phyloP scores from a whole-genome alignment of 1,284 basidiomycete species.

The Ceratobasidium sp. region DNA sequence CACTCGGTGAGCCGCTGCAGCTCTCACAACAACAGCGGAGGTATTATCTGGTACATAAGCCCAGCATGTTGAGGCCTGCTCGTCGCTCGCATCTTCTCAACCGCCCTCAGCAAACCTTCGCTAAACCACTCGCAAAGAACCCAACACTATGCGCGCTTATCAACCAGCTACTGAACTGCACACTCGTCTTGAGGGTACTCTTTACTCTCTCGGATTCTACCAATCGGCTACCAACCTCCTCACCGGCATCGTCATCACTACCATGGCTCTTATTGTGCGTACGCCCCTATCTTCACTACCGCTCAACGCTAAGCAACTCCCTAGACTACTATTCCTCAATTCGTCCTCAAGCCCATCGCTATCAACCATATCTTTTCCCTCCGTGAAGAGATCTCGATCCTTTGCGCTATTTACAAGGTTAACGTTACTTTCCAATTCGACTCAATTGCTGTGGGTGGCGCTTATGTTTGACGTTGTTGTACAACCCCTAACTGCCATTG shows the following conservation, averaged over 20 bases:
- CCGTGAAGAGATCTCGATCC: neutral
- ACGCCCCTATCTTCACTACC: neutral
- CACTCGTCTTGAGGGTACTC: neutral
- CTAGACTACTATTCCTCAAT: neutral
- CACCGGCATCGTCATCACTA: slow-evolving; percentile 12
- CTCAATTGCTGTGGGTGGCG: neutral
- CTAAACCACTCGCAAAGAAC: neutral
- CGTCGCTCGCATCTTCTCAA: neutral
- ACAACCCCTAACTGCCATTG: neutral
- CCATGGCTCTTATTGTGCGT: slow-evolving; percentile 19
- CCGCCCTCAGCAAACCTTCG: neutral
- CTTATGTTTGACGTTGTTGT: neutral
- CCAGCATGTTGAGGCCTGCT: neutral
- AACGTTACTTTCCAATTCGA: slow-evolving; percentile 21
- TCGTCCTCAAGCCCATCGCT: slow-evolving; percentile 13
- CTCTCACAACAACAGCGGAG: no score
- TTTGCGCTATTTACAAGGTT: slow-evolving; percentile 13
- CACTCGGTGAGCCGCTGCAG: neutral
- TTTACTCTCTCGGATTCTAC: slow-evolving; percentile 15
- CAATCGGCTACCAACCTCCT: neutral
- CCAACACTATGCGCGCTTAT: slow-evolving; percentile 6
- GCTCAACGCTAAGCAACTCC: neutral
- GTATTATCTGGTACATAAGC: neutral
- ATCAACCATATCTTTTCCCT: slow-evolving; percentile 15
- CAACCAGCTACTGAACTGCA: slow-evolving; percentile 9